Base-by-base conservation (phyloP, 352 stramenopile genomes). In the Phytophthora pinifolia region DNA sequence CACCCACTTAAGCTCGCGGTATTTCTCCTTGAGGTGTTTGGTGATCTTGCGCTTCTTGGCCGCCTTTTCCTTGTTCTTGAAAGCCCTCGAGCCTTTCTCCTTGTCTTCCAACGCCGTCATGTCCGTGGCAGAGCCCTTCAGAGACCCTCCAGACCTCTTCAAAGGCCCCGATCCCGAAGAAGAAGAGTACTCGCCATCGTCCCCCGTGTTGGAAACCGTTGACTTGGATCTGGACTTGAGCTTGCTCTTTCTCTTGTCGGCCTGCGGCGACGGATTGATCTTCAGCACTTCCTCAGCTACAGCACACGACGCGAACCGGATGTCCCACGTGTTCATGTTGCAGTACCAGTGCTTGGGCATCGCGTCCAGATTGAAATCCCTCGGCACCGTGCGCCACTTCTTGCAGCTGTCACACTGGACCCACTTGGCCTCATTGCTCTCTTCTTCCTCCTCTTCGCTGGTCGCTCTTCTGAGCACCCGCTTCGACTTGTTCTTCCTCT, bases 271-370 rank as follows among this genome's bases (percentile, higher is more conserved):
- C 32, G 52, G 33, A 47, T 61, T 64, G 9, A 54, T 36, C 33
- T 86, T 79, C 2, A 86, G 46, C n/a, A 84, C 71, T 64, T 99
- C 92, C 60, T 98, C 95, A 0, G 83, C 79, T 15, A 95, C 86
- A n/a, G 78, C 70, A 54, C 94, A 98, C 3, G 76, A 92, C 17
- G 83, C 89, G 38, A 88, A 85, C 33, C 76, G 86, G 15, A 66
- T 54, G 63, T 98, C 90, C 82, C 92, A 98, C 8, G 75, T 82
- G 70, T 99, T 99, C 78, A 98, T 92, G 46, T 89, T 76, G 71
- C 96, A 99, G 59, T 97, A 98, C 96, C 96, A 99, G 46, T 88
- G 76, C 29, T 98, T 90, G 9, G 95, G 94, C 66, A 99, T 92
- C 13, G 72, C 72, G 22, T 97, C 77, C 39, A 94, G 59, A 58